Conservation (phyloP, 176 grass and related monocot species). For the Eleusine indica region DNA sequence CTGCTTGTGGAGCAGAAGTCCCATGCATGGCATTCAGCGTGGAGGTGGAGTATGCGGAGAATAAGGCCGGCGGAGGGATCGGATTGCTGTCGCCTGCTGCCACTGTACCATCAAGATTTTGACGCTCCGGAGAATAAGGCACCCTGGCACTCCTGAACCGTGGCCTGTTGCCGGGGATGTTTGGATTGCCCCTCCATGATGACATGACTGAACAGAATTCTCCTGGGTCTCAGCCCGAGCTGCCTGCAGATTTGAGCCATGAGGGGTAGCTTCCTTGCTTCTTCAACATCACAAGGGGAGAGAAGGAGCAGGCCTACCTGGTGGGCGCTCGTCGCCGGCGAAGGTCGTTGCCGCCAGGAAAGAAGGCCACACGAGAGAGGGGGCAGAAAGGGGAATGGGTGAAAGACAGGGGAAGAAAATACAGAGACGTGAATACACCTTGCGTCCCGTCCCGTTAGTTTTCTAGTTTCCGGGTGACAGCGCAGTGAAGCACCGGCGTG, state of each 20-base stretch:
- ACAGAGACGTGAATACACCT: too few species aligned
- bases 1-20: neutral
- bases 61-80: neutral
- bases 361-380: neutral
- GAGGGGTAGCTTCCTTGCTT: constrained; percentile 35
- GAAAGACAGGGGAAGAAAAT: too few species aligned
- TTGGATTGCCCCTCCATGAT: constrained; percentile 24
- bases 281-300: neutral
- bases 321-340: neutral
- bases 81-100: constrained; percentile 7
- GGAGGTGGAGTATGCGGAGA: constrained; percentile 23
- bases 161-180: neutral
- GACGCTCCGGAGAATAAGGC: neutral
- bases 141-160: constrained; percentile 1
- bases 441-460: too few species aligned
- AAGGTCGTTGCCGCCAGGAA: neutral
- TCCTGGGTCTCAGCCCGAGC: constrained; percentile 26
- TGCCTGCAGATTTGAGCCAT: constrained; percentile 26
- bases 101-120: constrained; percentile 14
- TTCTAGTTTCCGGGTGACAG: too few species aligned
- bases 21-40: constrained; percentile 25
- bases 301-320: neutral
- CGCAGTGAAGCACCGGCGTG: too few species aligned
- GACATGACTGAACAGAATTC: constrained; percentile 21
- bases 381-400: too few species aligned